Conservation (phyloP, 192 early-diverging fungal species). For the Geosiphon pyriformis region DNA sequence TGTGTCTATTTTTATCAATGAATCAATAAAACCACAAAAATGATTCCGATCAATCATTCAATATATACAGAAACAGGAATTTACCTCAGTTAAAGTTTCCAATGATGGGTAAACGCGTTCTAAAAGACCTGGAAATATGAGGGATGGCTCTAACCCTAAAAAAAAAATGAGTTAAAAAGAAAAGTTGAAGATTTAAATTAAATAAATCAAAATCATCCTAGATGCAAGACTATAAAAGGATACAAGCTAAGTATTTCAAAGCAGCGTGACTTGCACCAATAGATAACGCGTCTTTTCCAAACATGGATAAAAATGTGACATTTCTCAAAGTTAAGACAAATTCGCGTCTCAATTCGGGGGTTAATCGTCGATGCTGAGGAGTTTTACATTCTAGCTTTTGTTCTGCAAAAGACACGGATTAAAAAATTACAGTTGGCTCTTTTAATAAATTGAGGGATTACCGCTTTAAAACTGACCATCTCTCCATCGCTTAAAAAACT, state of each 20-base stretch:
- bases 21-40: too few relatives aligned
- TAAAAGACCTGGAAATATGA: conserved; percentile 76
- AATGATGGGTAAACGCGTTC: conserved; percentile 84
- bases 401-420: conserved; percentile 32
- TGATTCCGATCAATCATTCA: too few relatives aligned
- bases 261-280: conserved; percentile 56
- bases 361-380: conserved; percentile 52
- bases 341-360: conserved; percentile 41
- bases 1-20: conserved; percentile 61
- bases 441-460: too few relatives aligned
- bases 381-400: conserved; percentile 54
- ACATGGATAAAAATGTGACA: conserved; percentile 62
- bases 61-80: too few relatives aligned
- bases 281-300: conserved; percentile 65
- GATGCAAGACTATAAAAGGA: too few relatives aligned
- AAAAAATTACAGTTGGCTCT: too few relatives aligned
- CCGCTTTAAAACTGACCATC: conserved; percentile 36
- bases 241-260: conserved; percentile 67
- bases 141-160: conserved; percentile 59
- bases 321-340: conserved; percentile 63
- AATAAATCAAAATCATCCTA: too few relatives aligned
- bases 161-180: neutral
- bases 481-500: conserved; percentile 63
- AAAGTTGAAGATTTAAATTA: too few relatives aligned
- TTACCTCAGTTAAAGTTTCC: conserved; percentile 71